These are phyloP conservation scores for Dispira simplex DNA, from an alignment of 192 early-diverging fungal genomes.

Conservation along the genomic window DNA sequence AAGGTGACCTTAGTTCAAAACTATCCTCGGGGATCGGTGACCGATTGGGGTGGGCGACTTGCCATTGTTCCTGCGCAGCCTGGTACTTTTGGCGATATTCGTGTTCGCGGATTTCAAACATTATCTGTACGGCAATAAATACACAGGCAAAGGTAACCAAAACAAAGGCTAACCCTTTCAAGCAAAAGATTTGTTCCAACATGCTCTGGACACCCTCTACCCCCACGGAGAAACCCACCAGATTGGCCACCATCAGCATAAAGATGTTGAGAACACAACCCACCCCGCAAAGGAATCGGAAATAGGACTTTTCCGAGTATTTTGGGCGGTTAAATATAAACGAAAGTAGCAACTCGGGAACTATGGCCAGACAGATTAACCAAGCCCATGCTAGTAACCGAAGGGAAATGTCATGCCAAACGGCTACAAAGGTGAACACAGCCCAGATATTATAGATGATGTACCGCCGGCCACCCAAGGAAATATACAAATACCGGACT, in stretches of 20 bases:
- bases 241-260: conserved; percentile 88
- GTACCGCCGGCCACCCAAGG: conserved; percentile 66
- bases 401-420: conserved; percentile 93
- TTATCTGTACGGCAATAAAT: conserved; percentile 51
- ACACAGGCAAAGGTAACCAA: conserved; percentile 29
- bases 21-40: too few relatives aligned
- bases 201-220: conserved; percentile 70
- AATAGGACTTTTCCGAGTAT: conserved; percentile 29
- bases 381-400: conserved; percentile 81
- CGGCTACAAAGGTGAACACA: conserved; percentile 90
- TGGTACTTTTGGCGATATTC: conserved; percentile 35
- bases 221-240: conserved; percentile 91
- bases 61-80: neutral
- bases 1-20: too few relatives aligned
- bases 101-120: conserved; percentile 67
- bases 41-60: neutral
- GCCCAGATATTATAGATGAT: conserved; percentile 64
- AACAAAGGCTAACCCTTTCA: conserved; percentile 29
- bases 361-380: conserved; percentile 70
- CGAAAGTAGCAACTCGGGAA: conserved; percentile 65
- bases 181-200: conserved; percentile 39
- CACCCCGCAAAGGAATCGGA: conserved; percentile 60
- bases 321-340: conserved; percentile 22
- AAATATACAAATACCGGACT: conserved; percentile 77
- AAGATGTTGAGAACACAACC: conserved; percentile 80